These are phyloP conservation scores for Abortiporus biennis DNA, from an alignment of 1,284 basidiomycete species.

Conservation along the genomic window DNA sequence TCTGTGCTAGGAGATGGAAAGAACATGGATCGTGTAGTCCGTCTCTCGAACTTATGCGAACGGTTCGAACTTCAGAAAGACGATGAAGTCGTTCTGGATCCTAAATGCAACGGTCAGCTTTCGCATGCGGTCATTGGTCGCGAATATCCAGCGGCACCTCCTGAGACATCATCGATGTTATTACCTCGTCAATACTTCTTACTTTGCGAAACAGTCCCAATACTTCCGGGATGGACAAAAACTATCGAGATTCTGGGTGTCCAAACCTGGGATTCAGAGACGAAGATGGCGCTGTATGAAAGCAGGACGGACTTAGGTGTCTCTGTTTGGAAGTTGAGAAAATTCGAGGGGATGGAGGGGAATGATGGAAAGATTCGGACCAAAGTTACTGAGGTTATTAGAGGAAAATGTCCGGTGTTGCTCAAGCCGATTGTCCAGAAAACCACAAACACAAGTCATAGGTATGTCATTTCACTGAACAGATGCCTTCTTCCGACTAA, in stretches of 20 bases:
- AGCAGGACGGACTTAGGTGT: constrained; percentile 3
- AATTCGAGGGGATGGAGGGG: constrained; percentile 6
- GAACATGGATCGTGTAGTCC: constrained; percentile 2
- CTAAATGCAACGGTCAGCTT: neutral
- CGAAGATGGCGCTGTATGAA: constrained; percentile 6
- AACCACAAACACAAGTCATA: neutral
- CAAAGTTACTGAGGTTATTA: constrained; percentile 2
- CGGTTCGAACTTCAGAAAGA: neutral
- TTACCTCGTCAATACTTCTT: constrained; percentile 4
- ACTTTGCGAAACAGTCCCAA: constrained; percentile 1
- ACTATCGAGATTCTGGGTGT: constrained; percentile 2
- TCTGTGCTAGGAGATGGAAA: constrained; percentile 2
- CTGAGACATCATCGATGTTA: neutral
- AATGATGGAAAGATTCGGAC: constrained; percentile 3
- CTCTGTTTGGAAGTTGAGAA: constrained; percentile 5
- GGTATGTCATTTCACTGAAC: neutral
- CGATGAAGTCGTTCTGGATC: neutral
- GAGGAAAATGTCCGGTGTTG: neutral
- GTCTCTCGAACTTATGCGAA: constrained; percentile 4
- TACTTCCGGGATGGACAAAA: constrained; percentile 2
- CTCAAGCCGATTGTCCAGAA: constrained; percentile 6
- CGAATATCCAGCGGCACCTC: neutral
- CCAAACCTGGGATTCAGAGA: constrained; percentile 5
- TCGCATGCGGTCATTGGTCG: neutral
- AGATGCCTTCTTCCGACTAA: neutral